These are phyloP conservation scores for Mariannaea elegans DNA, from an alignment of 2,329 filamentous ascomycete species.

Conservation along the genomic window DNA sequence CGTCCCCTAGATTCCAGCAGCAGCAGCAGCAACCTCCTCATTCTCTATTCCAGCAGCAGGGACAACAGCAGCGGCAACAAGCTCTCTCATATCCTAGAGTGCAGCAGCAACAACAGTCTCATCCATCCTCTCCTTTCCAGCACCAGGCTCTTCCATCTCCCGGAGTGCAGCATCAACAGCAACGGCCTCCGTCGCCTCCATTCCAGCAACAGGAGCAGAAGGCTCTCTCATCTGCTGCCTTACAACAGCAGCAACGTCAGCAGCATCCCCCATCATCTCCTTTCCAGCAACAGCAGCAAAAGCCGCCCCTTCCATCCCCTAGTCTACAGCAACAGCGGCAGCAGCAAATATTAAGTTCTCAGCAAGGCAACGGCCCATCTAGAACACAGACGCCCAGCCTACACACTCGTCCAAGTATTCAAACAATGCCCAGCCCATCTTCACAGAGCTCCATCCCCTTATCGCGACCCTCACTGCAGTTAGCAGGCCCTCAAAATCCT, in stretches of 20 bases:
- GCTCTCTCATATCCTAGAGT: neutral
- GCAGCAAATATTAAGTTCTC: constrained; percentile 1
- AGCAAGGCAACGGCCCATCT: constrained; percentile 24
- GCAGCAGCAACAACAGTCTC: neutral
- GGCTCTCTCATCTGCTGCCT: neutral
- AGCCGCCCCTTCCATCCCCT: neutral
- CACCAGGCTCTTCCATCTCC: neutral
- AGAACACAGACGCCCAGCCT: constrained; percentile 26
- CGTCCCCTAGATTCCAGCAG: neutral
- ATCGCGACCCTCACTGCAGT: constrained; percentile 29
- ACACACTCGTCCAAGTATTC: constrained; percentile 10
- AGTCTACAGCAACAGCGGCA: constrained; percentile 3
- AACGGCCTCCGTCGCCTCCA: neutral
- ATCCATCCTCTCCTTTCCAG: neutral
- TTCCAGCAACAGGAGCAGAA: neutral
- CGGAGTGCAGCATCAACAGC: neutral
- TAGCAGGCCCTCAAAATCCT: constrained; percentile 23
- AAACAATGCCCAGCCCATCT: constrained; percentile 21
- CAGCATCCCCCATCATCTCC: neutral
- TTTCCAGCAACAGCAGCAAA: neutral
- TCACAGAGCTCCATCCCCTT: constrained; percentile 23
- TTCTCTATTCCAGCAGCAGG: neutral
- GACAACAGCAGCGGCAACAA: neutral
- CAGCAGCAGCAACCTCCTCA: neutral
- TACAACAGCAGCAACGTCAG: neutral